A percentile compares a stretch with the other conserved stretches of the same genome.
phyloP scores from a whole-genome alignment of 176 grass and related monocot genomes.

The Bonia amplexicaulis region DNA sequence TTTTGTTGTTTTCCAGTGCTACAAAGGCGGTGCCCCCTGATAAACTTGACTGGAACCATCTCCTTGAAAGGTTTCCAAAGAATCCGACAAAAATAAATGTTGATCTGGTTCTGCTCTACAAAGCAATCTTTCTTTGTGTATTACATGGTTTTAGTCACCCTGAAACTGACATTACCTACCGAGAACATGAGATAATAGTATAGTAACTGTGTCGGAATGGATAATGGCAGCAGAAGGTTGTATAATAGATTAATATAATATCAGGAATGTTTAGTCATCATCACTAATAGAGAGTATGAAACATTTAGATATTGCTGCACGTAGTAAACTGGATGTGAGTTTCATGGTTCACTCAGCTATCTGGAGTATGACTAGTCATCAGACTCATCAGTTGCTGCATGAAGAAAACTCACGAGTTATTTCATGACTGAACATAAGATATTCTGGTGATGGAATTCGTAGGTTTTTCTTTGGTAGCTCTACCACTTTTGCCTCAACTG shows the following conservation, averaged over 20 bases:
- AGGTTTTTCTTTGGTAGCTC: background rate
- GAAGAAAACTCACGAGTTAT: slow-evolving; percentile 10
- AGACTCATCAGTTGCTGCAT: slow-evolving; percentile 13
- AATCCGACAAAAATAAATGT: background rate
- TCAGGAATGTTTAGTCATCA: background rate
- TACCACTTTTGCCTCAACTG: slow-evolving; percentile 7
- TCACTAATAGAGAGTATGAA: background rate
- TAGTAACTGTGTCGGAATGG: background rate
- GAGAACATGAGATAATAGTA: background rate
- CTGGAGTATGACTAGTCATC: background rate
- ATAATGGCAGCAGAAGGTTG: background rate
- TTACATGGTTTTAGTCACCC: background rate
- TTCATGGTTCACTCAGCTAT: slow-evolving; percentile 19
- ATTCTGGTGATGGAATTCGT: background rate
- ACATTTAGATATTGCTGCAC: background rate
- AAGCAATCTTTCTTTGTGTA: slow-evolving; percentile 3
- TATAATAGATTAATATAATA: background rate
- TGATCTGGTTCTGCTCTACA: background rate
- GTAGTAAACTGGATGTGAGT: slow-evolving; percentile 1
- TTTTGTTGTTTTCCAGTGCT: background rate
- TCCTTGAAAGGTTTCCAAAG: background rate
- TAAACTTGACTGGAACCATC: slow-evolving; percentile 3
- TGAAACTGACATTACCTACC: background rate
- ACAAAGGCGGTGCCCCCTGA: background rate
- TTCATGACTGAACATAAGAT: slow-evolving; percentile 6